Evolutionary conservation across 192 early-diverging fungal genomes (phyloP).

Genomic region (Phlyctochytrium planicorne): DNA sequence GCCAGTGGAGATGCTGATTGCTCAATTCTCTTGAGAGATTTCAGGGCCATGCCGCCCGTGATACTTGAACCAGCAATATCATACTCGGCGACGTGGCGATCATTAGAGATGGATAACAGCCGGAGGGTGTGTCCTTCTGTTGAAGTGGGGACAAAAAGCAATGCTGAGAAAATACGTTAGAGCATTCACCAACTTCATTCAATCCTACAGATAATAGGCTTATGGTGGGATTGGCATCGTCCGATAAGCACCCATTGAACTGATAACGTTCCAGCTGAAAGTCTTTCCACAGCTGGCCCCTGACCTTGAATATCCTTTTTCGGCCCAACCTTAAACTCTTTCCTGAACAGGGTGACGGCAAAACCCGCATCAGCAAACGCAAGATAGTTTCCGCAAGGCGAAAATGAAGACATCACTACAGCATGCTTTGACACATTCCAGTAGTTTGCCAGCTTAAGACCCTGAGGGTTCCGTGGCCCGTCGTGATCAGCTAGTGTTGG

Average conservation of each 20-base stretch:
- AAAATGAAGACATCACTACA: slow-evolving; percentile 23
- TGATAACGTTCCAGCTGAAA: slow-evolving; percentile 15
- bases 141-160: slow-evolving; percentile 35
- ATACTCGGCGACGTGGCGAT: slow-evolving; percentile 51
- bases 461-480: slow-evolving; percentile 22
- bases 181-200: background rate
- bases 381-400: slow-evolving; percentile 31
- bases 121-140: slow-evolving; percentile 21
- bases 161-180: slow-evolving; percentile 23
- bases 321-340: slow-evolving; percentile 12
- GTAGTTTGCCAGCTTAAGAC: slow-evolving; percentile 7
- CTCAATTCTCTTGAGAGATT: slow-evolving; percentile 41
- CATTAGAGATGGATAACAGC: slow-evolving; percentile 43
- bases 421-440: slow-evolving; percentile 14
- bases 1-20: slow-evolving; percentile 45
- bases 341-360: slow-evolving; percentile 40
- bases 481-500: slow-evolving; percentile 35
- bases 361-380: slow-evolving; percentile 36
- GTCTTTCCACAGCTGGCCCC: slow-evolving; percentile 25
- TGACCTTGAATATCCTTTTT: slow-evolving; percentile 21
- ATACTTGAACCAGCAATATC: slow-evolving; percentile 36
- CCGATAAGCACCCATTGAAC: slow-evolving; percentile 50
- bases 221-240: slow-evolving; percentile 42
- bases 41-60: slow-evolving; percentile 38
- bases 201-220: slow-evolving; percentile 46